phyloP scores from a whole-genome alignment of 371 early-diverging fungal genomes.

The Mortierella sp. region DNA sequence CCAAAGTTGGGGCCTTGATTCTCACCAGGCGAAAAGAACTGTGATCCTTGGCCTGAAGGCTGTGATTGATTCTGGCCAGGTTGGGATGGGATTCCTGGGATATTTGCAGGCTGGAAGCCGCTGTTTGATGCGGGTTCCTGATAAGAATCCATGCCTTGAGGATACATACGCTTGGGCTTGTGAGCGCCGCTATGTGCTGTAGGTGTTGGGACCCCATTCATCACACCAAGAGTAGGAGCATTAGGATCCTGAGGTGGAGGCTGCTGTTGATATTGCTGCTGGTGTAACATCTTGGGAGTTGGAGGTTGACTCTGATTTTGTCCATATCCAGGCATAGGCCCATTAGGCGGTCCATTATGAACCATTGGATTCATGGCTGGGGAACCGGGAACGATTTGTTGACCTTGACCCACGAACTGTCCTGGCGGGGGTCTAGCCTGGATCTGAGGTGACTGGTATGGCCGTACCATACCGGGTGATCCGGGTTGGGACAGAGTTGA shows the following conservation, averaged over 20 bases:
- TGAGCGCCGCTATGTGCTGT: constrained; percentile 34
- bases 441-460: constrained; percentile 49
- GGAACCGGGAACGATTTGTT: constrained; percentile 34
- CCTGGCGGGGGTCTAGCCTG: constrained; percentile 38
- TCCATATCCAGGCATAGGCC: constrained; percentile 11
- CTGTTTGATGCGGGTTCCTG: constrained; percentile 29
- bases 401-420: constrained; percentile 29
- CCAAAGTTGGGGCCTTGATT: constrained; percentile 31
- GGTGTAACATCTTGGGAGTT: constrained; percentile 34
- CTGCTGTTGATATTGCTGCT: constrained; percentile 33
- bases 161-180: constrained; percentile 68
- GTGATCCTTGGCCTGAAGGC: constrained; percentile 59
- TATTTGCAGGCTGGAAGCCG: constrained; percentile 18
- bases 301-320: constrained; percentile 46
- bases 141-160: constrained; percentile 47
- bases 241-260: constrained; percentile 24
- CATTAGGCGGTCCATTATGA: constrained; percentile 40
- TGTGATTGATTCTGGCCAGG: constrained; percentile 41
- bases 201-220: constrained; percentile 30
- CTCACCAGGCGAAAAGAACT: constrained; percentile 30
- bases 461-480: constrained; percentile 47
- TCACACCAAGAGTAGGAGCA: constrained; percentile 12
- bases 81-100: constrained; percentile 24
- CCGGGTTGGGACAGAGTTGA: constrained; percentile 42
- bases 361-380: constrained; percentile 48